phyloP scores from a whole-genome alignment of 805 yeast genomes.

The Hanseniaspora occidentalis region DNA sequence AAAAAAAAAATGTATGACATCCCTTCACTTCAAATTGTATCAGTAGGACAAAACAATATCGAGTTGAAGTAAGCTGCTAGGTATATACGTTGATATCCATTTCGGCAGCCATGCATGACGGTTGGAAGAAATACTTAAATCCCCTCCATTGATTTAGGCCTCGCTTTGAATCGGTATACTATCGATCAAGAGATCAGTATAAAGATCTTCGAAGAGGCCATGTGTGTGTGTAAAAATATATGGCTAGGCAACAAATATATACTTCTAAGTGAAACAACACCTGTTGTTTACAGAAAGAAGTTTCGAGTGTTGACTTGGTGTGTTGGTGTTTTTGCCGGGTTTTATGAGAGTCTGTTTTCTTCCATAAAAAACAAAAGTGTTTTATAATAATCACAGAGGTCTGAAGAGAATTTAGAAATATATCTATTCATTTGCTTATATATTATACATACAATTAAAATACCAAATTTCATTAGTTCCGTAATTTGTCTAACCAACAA shows the following conservation, averaged over 20 bases:
- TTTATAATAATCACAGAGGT: too few relatives aligned
- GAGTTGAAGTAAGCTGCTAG: background rate
- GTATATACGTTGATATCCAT: background rate
- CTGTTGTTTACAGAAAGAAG: background rate
- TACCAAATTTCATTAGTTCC: too few relatives aligned
- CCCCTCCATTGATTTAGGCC: conserved; percentile 22
- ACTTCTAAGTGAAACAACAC: background rate
- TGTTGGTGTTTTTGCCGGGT: background rate
- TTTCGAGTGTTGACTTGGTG: background rate
- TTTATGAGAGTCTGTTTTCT: too few relatives aligned
- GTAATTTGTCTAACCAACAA: too few relatives aligned
- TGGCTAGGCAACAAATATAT: background rate
- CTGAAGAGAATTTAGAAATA: too few relatives aligned
- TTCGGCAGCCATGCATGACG: background rate
- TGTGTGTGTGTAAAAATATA: background rate
- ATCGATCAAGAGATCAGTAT: conserved; percentile 24
- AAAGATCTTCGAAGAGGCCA: conserved; percentile 37
- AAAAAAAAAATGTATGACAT: conserved; percentile 2
- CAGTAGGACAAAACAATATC: background rate
- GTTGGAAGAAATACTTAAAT: background rate
- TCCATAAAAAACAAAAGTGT: too few relatives aligned
- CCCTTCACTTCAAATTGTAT: background rate
- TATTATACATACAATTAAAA: too few relatives aligned
- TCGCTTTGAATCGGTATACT: conserved; percentile 36
- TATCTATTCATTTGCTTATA: too few relatives aligned